Evolutionary conservation across 192 early-diverging fungal species (phyloP).

Genomic region (Coemansia sp.): DNA sequence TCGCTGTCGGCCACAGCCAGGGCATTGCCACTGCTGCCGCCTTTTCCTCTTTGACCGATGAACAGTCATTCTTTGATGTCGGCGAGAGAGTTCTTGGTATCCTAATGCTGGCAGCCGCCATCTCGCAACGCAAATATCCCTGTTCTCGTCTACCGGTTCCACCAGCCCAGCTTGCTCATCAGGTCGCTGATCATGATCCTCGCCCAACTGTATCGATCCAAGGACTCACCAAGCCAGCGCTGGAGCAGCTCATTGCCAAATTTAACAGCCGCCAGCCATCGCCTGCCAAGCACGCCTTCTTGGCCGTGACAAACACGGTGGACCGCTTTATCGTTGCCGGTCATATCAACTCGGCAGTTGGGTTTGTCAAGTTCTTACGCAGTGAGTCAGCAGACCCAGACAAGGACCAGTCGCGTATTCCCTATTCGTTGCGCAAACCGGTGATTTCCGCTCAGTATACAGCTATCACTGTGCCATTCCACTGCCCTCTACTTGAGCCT

Average conservation of each 20-base stretch:
- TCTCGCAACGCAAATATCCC: constrained; percentile 67
- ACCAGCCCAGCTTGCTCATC: background rate
- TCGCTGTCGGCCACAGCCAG: constrained; percentile 83
- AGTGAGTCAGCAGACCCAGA: constrained; percentile 10
- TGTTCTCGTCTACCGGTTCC: background rate
- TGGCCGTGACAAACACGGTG: constrained; percentile 29
- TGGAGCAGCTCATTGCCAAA: constrained; percentile 10
- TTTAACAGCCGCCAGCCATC: constrained; percentile 20
- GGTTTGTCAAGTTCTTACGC: constrained; percentile 14
- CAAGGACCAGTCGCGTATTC: constrained; percentile 69
- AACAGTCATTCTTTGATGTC: constrained; percentile 75
- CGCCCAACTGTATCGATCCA: constrained; percentile 26
- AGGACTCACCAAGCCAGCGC: constrained; percentile 1
- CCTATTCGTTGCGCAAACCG: constrained; percentile 77
- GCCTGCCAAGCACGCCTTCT: constrained; percentile 11
- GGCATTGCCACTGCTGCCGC: constrained; percentile 86
- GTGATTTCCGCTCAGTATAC: constrained; percentile 79
- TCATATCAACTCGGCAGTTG: constrained; percentile 1
- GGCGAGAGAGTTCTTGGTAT: constrained; percentile 80
- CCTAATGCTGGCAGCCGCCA: constrained; percentile 80
- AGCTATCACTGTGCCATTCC: constrained; percentile 85
- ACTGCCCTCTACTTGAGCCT: constrained; percentile 17
- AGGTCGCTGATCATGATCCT: background rate
- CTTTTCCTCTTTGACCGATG: constrained; percentile 76
- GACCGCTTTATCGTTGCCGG: constrained; percentile 33